phyloP scores from a whole-genome alignment of 2,329 filamentous ascomycete genomes.

The Botrytis deweyae region DNA sequence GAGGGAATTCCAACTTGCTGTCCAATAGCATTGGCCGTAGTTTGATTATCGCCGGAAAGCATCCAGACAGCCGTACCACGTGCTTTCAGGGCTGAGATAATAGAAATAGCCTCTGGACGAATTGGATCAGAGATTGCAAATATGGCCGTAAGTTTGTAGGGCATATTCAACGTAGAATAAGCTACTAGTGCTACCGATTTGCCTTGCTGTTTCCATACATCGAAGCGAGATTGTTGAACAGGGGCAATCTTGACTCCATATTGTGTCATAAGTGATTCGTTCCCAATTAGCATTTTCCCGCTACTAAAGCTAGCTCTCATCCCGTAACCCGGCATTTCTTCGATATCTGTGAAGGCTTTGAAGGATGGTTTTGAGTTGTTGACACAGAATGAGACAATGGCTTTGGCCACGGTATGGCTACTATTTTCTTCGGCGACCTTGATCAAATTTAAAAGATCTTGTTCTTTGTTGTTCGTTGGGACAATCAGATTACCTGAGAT shows the following conservation, averaged over 20 bases:
- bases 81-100: constrained; percentile 63
- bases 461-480: constrained; percentile 8
- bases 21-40: constrained; percentile 79
- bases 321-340: constrained; percentile 71
- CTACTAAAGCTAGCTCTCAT: constrained; percentile 57
- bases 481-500: neutral
- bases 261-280: constrained; percentile 66
- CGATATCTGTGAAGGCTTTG: constrained; percentile 45
- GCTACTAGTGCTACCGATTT: constrained; percentile 59
- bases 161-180: neutral
- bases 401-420: constrained; percentile 72
- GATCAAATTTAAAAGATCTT: constrained; percentile 52
- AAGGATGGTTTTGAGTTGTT: constrained; percentile 28
- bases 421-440: constrained; percentile 68
- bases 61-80: constrained; percentile 79
- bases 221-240: constrained; percentile 42
- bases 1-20: constrained; percentile 68
- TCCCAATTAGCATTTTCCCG: constrained; percentile 64
- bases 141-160: constrained; percentile 59
- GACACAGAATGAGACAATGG: constrained; percentile 63
- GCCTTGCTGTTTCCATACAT: constrained; percentile 60
- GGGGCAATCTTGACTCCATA: constrained; percentile 45
- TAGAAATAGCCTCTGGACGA: constrained; percentile 65
- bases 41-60: constrained; percentile 87
- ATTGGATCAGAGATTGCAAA: constrained; percentile 81